Conservation (phyloP, 129 eudicot species). For the Solidago caesia region DNA sequence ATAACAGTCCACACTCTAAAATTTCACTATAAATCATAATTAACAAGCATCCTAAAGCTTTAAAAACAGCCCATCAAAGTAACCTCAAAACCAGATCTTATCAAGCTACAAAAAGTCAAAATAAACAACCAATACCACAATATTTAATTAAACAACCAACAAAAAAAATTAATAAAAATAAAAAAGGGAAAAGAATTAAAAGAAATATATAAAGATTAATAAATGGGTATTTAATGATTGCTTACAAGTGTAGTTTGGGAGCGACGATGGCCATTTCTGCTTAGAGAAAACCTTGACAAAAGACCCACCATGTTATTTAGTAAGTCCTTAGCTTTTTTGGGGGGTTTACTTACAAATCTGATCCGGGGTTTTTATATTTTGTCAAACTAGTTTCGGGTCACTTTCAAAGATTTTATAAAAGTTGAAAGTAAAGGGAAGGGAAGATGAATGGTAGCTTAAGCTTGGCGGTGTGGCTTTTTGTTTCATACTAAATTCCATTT, state of each 20-base stretch:
- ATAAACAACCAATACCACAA: background rate
- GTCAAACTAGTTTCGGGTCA: too few species aligned
- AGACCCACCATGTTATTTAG: conserved; percentile 62
- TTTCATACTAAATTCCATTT: too few species aligned
- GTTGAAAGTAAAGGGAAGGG: too few species aligned
- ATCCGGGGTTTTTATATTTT: too few species aligned
- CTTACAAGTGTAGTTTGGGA: conserved; percentile 75
- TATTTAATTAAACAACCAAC: background rate
- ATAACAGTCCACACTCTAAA: background rate
- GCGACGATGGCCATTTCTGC: conserved; percentile 68
- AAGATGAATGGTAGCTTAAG: too few species aligned
- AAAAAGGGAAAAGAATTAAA: background rate
- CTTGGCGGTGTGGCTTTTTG: too few species aligned
- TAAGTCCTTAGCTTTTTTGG: too few species aligned
- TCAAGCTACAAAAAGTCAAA: background rate
- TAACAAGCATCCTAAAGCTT: background rate
- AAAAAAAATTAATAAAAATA: background rate
- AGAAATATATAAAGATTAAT: background rate
- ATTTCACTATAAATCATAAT: background rate
- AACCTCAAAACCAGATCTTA: background rate
- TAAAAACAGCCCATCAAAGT: background rate
- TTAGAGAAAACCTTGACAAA: conserved; percentile 71
- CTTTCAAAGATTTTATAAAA: too few species aligned
- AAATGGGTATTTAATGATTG: background rate
- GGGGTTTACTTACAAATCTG: too few species aligned